phyloP scores from a whole-genome alignment of 495 filamentous ascomycete species.

The Neurospora sp. region DNA sequence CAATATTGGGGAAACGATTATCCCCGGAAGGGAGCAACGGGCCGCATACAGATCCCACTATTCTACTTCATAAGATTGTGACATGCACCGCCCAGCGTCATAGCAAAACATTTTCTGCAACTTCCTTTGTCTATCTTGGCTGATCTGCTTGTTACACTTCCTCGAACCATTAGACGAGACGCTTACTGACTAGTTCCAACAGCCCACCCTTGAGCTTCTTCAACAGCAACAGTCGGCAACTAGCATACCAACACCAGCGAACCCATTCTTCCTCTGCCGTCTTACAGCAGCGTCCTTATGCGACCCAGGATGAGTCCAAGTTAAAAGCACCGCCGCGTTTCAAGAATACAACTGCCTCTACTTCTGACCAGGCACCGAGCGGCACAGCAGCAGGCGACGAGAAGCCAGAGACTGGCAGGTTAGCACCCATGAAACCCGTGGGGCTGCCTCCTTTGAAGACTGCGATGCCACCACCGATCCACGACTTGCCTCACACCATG shows the following conservation, averaged over 20 bases:
- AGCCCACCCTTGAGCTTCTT: slow-evolving; percentile 13
- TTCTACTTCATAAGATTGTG: not conserved
- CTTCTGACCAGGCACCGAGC: slow-evolving; percentile 1
- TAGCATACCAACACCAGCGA: slow-evolving; percentile 6
- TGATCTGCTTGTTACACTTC: not conserved
- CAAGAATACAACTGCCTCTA: slow-evolving; percentile 5
- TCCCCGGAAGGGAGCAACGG: not conserved
- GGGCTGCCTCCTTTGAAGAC: not conserved
- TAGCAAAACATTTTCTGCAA: not conserved
- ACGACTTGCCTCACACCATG: slow-evolving; percentile 11
- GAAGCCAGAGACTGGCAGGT: not conserved
- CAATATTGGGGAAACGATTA: not conserved
- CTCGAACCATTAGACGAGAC: not conserved
- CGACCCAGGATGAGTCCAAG: slow-evolving; percentile 2
- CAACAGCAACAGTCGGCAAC: slow-evolving; percentile 4
- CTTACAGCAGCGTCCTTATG: slow-evolving; percentile 2
- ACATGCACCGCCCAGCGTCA: not conserved
- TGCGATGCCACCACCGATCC: not conserved
- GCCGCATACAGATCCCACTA: not conserved
- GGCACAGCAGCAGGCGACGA: not conserved
- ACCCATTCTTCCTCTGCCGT: slow-evolving; percentile 8
- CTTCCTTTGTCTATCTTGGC: not conserved
- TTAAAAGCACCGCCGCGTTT: slow-evolving; percentile 7
- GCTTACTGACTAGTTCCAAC: not conserved
- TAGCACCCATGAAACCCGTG: not conserved